A percentile compares a stretch with the other conserved stretches of the same genome.
Evolutionary conservation across 257 asterid species (phyloP).

Genomic region (Apocynum venetum): DNA sequence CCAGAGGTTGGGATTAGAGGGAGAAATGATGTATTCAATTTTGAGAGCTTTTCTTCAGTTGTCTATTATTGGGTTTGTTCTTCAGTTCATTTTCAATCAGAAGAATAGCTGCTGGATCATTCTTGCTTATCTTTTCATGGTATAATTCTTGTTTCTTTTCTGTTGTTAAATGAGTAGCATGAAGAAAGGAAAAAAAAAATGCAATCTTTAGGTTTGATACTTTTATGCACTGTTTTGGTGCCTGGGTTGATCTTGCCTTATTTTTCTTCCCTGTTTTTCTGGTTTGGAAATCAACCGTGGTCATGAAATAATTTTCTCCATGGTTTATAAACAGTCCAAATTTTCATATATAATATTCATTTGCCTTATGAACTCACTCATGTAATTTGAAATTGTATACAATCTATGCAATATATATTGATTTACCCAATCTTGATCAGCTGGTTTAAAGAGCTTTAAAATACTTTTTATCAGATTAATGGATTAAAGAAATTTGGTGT

Average conservation of each 20-base stretch:
- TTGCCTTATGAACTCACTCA: not conserved
- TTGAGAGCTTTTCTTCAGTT: conserved; percentile 85
- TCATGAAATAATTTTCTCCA: not conserved
- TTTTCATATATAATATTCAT: not conserved
- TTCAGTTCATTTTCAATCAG: conserved; percentile 76
- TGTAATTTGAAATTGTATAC: no score
- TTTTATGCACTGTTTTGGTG: not conserved
- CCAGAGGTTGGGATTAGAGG: conserved; percentile 69
- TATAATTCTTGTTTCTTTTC: conserved; percentile 11
- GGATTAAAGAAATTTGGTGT: not conserved
- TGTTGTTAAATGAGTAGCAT: not conserved
- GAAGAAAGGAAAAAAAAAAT: not conserved
- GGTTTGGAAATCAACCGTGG: not conserved
- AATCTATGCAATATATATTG: no score
- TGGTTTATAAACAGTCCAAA: not conserved
- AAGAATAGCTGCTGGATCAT: conserved; percentile 59
- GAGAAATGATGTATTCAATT: conserved; percentile 70
- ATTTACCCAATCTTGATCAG: no score
- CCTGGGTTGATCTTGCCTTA: not conserved
- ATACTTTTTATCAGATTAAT: not conserved
- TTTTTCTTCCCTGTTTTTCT: not conserved
- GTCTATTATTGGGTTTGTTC: conserved; percentile 79
- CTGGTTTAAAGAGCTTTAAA: not conserved
- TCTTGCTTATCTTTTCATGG: conserved; percentile 93
- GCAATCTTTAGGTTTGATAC: not conserved